Evolutionary conservation across 768 basidiomycete genomes (phyloP).

Genomic region (Termitomyces sp.): DNA sequence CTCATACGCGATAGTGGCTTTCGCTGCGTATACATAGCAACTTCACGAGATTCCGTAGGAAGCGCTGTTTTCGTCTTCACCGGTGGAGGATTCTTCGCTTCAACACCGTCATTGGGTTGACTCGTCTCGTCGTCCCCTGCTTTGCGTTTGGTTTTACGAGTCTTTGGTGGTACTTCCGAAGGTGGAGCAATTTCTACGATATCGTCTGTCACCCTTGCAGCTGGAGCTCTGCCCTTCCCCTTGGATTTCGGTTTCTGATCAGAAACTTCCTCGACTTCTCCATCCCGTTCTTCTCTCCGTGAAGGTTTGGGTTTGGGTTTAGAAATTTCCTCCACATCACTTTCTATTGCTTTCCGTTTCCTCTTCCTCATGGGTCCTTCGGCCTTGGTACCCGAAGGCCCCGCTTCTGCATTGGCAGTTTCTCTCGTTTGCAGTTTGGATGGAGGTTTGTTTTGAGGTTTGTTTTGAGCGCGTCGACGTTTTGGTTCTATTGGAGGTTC

Average conservation of each 20-base stretch:
- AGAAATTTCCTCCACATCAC: constrained; percentile 14
- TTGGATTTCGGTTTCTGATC: constrained; percentile 20
- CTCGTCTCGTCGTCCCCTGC: constrained; percentile 16
- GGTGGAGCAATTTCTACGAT: constrained; percentile 14
- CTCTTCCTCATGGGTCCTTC: constrained; percentile 1
- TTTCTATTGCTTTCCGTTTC: constrained; percentile 10
- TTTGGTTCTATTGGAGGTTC: constrained; percentile 8
- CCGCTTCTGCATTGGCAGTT: constrained; percentile 6
- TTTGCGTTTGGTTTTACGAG: constrained; percentile 24
- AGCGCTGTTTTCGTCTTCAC: constrained; percentile 14
- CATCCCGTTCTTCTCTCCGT: constrained; percentile 13
- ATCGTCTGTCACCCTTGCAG: constrained; percentile 16
- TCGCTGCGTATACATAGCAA: constrained; percentile 1
- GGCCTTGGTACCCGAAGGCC: constrained; percentile 4
- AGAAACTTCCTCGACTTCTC: constrained; percentile 13
- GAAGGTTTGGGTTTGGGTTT: constrained; percentile 17
- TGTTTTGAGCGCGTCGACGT: constrained; percentile 1
- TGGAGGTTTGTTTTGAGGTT: constrained; percentile 1
- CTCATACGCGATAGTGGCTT: constrained; percentile 15
- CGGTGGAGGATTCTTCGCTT: constrained; percentile 14
- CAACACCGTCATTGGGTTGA: constrained; percentile 7
- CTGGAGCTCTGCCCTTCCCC: constrained; percentile 26
- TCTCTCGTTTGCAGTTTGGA: neutral
- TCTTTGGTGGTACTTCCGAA: neutral
- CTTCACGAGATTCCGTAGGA: constrained; percentile 2